phyloP scores from a whole-genome alignment of 495 filamentous ascomycete genomes.

The Aspergillus asperescens region DNA sequence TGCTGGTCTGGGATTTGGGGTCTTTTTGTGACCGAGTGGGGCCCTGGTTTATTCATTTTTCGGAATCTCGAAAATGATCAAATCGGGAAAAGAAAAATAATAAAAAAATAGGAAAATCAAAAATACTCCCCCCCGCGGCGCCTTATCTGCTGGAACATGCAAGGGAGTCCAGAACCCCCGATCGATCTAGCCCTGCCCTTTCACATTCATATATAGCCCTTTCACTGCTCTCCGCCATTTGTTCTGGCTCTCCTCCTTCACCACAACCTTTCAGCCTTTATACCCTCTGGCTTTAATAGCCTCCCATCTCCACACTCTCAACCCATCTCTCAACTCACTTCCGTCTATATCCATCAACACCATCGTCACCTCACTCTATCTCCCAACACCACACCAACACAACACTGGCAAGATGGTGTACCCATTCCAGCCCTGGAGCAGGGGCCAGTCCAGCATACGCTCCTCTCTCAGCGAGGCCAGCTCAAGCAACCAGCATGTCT shows the following conservation, averaged over 20 bases:
- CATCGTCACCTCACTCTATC: neutral
- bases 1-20: conserved; percentile 19
- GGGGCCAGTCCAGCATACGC: conserved; percentile 19
- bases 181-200: conserved; percentile 22
- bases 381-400: neutral
- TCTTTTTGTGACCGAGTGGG: conserved; percentile 11
- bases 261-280: neutral
- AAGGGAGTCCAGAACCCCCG: conserved; percentile 26
- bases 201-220: conserved; percentile 9
- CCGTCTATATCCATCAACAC: conserved; percentile 5
- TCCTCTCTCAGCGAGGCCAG: conserved; percentile 22
- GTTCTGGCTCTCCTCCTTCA: neutral
- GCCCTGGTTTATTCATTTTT: conserved; percentile 5
- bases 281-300: neutral
- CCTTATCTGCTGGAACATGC: conserved; percentile 28
- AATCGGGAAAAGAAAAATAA: conserved; percentile 9
- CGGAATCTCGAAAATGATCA: conserved; percentile 13
- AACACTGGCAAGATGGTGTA: conserved; percentile 13
- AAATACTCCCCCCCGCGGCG: conserved; percentile 20
- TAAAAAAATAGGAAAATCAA: conserved; percentile 11
- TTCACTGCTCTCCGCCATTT: conserved; percentile 16
- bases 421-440: conserved; percentile 24
- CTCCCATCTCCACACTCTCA: neutral
- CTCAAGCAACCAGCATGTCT: conserved; percentile 30
- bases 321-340: neutral